Conservation (phyloP, 2,329 filamentous ascomycete genomes). For the Ophiostoma quercus region DNA sequence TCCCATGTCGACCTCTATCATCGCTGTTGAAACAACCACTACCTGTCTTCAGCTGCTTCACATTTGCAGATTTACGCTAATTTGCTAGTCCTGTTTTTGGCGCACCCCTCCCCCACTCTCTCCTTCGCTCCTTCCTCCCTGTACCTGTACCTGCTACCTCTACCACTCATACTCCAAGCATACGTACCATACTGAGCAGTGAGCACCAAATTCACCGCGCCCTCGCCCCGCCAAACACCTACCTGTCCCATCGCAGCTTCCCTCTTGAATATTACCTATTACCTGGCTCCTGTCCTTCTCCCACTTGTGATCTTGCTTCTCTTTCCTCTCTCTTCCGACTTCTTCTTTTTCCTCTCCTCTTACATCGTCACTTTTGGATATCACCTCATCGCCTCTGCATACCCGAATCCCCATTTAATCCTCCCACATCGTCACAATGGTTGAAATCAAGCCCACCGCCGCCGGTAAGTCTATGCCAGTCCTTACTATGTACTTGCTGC, state of each 20-base stretch:
- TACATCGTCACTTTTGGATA: slow-evolving; percentile 11
- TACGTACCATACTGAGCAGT: background rate
- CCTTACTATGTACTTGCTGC: too few species aligned
- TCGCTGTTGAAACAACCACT: background rate
- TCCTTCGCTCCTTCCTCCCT: slow-evolving; percentile 10
- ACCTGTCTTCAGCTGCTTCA: slow-evolving; percentile 11
- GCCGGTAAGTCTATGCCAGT: background rate
- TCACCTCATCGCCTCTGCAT: slow-evolving; percentile 12
- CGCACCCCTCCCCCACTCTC: slow-evolving; percentile 11
- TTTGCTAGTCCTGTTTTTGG: slow-evolving; percentile 2
- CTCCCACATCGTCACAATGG: slow-evolving; percentile 14
- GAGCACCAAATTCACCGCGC: slow-evolving; percentile 7
- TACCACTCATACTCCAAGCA: background rate
- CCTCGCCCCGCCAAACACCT: slow-evolving; percentile 11
- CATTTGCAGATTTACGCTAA: slow-evolving; percentile 2
- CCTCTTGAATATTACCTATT: slow-evolving; percentile 12
- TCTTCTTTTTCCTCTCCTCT: too few species aligned
- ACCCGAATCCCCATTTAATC: slow-evolving; percentile 3
- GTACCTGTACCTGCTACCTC: background rate
- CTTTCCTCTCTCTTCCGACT: background rate
- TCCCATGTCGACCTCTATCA: background rate
- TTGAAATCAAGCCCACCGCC: background rate
- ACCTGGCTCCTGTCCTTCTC: slow-evolving; percentile 11
- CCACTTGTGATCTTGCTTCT: background rate
- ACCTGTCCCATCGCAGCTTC: slow-evolving; percentile 16